Conservation (phyloP, 306 rosid genomes). For the Vigna hirtella region DNA sequence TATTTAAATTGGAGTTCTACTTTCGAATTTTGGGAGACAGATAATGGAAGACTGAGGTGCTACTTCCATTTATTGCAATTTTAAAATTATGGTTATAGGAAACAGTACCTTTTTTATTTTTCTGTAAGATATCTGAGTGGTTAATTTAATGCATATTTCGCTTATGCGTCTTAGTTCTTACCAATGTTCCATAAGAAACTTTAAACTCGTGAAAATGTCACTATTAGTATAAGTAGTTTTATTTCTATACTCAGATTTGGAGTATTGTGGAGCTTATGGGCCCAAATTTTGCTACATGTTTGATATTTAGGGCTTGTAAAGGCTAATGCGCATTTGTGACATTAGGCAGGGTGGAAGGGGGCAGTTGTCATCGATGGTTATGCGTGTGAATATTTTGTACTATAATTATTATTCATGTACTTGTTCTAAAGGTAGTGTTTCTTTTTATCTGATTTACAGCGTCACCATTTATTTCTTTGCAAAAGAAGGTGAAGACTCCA, state of each 20-base stretch:
- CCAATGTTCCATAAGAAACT: slow-evolving; percentile 12
- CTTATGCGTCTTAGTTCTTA: slow-evolving; percentile 4
- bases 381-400: slow-evolving; percentile 4
- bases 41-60: neutral
- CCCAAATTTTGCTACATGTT: slow-evolving; percentile 26
- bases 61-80: neutral
- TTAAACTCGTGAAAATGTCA: neutral
- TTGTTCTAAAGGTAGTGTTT: slow-evolving; percentile 33
- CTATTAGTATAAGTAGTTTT: neutral
- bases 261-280: slow-evolving; percentile 20
- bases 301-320: slow-evolving; percentile 7
- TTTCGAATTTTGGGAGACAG: slow-evolving; percentile 9
- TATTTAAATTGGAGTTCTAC: slow-evolving; percentile 19
- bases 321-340: slow-evolving; percentile 29
- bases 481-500: slow-evolving; percentile 74
- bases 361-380: slow-evolving; percentile 3
- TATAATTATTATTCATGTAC: slow-evolving; percentile 25
- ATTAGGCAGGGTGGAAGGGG: neutral
- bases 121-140: neutral
- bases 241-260: slow-evolving; percentile 10
- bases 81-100: neutral
- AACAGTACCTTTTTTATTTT: slow-evolving; percentile 4
- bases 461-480: slow-evolving; percentile 76
- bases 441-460: slow-evolving; percentile 60
- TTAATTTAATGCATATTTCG: slow-evolving; percentile 11